Base-by-base conservation (phyloP, 108 stramenopile species). In the Nitzschia palea region DNA sequence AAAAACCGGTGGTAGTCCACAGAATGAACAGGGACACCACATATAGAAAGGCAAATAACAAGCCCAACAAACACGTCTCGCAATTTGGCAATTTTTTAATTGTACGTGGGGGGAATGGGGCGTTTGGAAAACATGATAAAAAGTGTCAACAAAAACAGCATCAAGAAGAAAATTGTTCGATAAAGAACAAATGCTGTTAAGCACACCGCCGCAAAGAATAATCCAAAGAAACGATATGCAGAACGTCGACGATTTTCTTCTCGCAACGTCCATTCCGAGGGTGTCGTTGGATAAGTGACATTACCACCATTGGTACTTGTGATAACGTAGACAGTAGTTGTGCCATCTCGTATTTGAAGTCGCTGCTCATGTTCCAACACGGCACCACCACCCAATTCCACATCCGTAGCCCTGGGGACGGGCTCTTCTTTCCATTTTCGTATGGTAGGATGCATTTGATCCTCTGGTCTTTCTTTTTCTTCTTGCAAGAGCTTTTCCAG, bases 341-440 rank as follows among this genome's bases (percentile, higher is more conserved):
- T 48, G 47, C n/a, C n/a, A n/a, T n/a, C n/a, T n/a, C n/a, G n/a
- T n/a, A n/a, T n/a, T n/a, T n/a, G n/a, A n/a, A n/a, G 32, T 37
- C 14, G 33, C 23, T n/a, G 30, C 20, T 34, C 57, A 18, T 59
- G 34, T 36, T 59, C 47, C 22, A 18, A 20, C 22, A 15, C 40
- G 18, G 23, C 14, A 1, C 40, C 6, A 34, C 59, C 59, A 25
- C 59, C 59, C 22, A 60, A 22, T 40, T 60, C 59, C 40, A 60
- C 40, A 22, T 60, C 59, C 18, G 59, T 60, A 8, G 36, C 40
- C 5, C n/a, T 14, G 20, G 59, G 59, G 0, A 26, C 9, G 5
- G 37, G 37, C 43, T 60, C 59, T 15, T 60, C 59, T 60, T 23
- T 37, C 59, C 59, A 60, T 40, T 60, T 60, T 28, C 59, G 36